These are phyloP conservation scores for Blastocrithidia nonstop DNA, from an alignment of 208 protist genomes.

Conservation along the genomic window DNA sequence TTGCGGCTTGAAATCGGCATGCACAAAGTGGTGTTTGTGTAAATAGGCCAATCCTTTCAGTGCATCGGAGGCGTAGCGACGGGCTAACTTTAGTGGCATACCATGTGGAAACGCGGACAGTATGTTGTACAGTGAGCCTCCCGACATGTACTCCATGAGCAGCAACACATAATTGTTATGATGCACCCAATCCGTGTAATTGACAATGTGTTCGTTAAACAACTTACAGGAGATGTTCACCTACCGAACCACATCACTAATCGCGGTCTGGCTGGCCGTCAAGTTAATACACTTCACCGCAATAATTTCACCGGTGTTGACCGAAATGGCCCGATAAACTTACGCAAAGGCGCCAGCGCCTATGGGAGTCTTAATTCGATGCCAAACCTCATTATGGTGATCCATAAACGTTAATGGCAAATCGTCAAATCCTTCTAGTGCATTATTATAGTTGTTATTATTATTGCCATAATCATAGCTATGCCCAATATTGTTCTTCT, in stretches of 20 bases:
- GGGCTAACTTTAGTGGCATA: constrained; percentile 17
- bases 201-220: constrained; percentile 25
- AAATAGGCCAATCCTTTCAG: constrained; percentile 64
- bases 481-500: no score
- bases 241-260: constrained; percentile 19
- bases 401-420: constrained; percentile 13
- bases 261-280: constrained; percentile 4
- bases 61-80: constrained; percentile 29
- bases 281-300: constrained; percentile 32
- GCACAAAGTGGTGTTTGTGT: constrained; percentile 54
- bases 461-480: no score
- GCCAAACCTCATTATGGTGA: constrained; percentile 12
- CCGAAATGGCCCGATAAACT: constrained; percentile 21
- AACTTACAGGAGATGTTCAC: constrained; percentile 30
- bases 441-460: no score
- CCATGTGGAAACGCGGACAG: constrained; percentile 29
- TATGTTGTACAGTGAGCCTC: constrained; percentile 53
- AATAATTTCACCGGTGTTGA: constrained; percentile 12
- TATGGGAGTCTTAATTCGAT: constrained; percentile 10
- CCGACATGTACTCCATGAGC: constrained; percentile 75
- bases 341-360: constrained; percentile 20
- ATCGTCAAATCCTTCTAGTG: not conserved
- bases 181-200: constrained; percentile 25
- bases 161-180: constrained; percentile 11
- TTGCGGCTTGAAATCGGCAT: constrained; percentile 80